These are phyloP conservation scores for Botryotinia globosa DNA, from an alignment of 2,329 filamentous ascomycete genomes.

Conservation along the genomic window DNA sequence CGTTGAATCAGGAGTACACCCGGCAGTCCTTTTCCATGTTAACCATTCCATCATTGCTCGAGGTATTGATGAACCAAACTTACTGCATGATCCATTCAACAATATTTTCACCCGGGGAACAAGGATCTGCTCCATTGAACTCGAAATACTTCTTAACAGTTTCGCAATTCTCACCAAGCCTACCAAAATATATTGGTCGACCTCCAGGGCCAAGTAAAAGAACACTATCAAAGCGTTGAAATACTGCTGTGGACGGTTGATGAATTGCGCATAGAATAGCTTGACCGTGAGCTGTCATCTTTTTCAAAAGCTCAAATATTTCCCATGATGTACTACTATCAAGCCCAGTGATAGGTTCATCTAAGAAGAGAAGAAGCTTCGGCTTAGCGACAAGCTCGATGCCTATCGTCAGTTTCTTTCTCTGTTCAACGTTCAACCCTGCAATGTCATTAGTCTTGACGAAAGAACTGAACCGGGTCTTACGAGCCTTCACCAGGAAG, in stretches of 20 bases:
- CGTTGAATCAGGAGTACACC: constrained; percentile 57
- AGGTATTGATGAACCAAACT: neutral
- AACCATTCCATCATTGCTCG: neutral
- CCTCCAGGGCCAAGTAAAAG: constrained; percentile 75
- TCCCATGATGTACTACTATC: constrained; percentile 93
- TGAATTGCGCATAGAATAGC: constrained; percentile 94
- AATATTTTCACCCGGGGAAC: constrained; percentile 69
- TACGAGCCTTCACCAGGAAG: constrained; percentile 49
- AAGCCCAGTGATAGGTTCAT: constrained; percentile 83
- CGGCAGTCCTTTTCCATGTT: constrained; percentile 44
- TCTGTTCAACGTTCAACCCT: constrained; percentile 58
- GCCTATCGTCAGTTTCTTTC: constrained; percentile 70
- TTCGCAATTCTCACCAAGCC: constrained; percentile 68
- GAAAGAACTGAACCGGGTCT: constrained; percentile 68
- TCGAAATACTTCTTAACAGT: constrained; percentile 73
- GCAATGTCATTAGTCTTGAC: constrained; percentile 74
- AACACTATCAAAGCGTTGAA: constrained; percentile 82
- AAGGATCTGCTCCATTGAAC: constrained; percentile 61
- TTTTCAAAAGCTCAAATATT: constrained; percentile 82
- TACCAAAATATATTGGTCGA: constrained; percentile 76
- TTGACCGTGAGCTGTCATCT: constrained; percentile 81
- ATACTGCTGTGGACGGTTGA: constrained; percentile 88
- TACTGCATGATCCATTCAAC: constrained; percentile 73
- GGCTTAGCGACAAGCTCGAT: constrained; percentile 71
- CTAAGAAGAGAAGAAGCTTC: constrained; percentile 65